Percentiles rank a stretch among this genome's conserved stretches.
phyloP scores from a whole-genome alignment of 495 filamentous ascomycete species.

The Penicillium tannophilum region DNA sequence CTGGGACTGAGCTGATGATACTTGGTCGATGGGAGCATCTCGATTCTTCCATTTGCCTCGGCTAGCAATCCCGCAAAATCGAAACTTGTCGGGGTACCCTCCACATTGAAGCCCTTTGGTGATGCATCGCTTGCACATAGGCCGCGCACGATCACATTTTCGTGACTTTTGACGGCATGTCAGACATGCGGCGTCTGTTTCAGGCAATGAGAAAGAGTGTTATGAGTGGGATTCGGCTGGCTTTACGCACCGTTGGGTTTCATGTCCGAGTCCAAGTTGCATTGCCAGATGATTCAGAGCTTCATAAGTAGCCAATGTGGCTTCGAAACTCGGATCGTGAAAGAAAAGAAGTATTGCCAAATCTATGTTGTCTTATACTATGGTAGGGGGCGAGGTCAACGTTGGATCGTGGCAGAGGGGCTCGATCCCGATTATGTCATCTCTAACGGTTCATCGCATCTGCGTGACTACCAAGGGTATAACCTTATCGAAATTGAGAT shows the following conservation, averaged over 20 bases:
- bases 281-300: background rate
- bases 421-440: background rate
- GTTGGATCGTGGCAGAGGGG: background rate
- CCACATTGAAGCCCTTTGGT: constrained; percentile 29
- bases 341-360: background rate
- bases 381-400: background rate
- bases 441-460: background rate
- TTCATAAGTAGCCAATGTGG: background rate
- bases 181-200: constrained; percentile 23
- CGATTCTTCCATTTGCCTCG: constrained; percentile 40
- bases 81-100: constrained; percentile 45
- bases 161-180: constrained; percentile 29
- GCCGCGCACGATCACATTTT: constrained; percentile 26
- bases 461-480: too few relatives aligned
- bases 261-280: background rate
- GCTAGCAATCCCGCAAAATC: constrained; percentile 41
- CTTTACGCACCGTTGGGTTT: background rate
- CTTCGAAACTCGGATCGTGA: background rate
- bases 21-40: constrained; percentile 7
- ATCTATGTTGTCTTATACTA: background rate
- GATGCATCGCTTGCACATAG: constrained; percentile 23
- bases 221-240: background rate
- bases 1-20: background rate
- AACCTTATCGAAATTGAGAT: too few relatives aligned
- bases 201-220: background rate